These are phyloP conservation scores for Sporothrix brasiliensis DNA, from an alignment of 2,329 filamentous ascomycete genomes.

Conservation along the genomic window DNA sequence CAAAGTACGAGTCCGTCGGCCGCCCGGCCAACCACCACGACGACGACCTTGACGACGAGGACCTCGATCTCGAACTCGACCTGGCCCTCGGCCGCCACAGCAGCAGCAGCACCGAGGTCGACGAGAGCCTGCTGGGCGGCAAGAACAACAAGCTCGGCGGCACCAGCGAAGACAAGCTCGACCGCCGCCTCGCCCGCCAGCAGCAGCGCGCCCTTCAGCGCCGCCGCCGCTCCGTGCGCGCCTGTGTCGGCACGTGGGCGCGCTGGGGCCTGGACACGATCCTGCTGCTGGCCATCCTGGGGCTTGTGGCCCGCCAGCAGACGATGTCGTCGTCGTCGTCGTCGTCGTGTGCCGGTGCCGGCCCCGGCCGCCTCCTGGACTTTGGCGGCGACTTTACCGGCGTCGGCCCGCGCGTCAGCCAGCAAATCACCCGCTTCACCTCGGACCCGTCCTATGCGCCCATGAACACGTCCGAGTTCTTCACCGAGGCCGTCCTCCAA, in stretches of 20 bases:
- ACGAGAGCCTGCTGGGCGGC: conserved; percentile 47
- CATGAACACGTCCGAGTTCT: conserved; percentile 45
- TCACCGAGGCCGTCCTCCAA: conserved; percentile 42
- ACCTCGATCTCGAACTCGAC: conserved; percentile 43
- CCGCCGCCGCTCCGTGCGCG: conserved; percentile 41
- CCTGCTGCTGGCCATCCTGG: conserved; percentile 46
- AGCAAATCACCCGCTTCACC: conserved; percentile 43
- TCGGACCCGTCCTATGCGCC: conserved; percentile 45
- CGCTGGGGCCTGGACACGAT: conserved; percentile 48
- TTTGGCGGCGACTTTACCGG: conserved; percentile 46
- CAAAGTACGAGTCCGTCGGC: conserved; percentile 34
- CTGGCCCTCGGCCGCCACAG: conserved; percentile 42
- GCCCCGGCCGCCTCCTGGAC: conserved; percentile 39
- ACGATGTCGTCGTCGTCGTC: background rate
- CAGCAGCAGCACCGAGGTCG: conserved; percentile 45
- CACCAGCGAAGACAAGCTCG: conserved; percentile 14
- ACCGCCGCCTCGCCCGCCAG: conserved; percentile 30
- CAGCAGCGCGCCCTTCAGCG: conserved; percentile 35
- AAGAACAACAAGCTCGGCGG: conserved; percentile 36
- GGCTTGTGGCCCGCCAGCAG: conserved; percentile 44
- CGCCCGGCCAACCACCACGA: conserved; percentile 39
- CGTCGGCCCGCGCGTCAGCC: conserved; percentile 43
- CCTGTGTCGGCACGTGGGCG: conserved; percentile 42
- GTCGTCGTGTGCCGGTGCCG: conserved; percentile 28
- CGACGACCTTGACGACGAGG: conserved; percentile 43